Evolutionary conservation across 164 flowering plant genomes (phyloP).

Genomic region (Vitis rotundifolia): DNA sequence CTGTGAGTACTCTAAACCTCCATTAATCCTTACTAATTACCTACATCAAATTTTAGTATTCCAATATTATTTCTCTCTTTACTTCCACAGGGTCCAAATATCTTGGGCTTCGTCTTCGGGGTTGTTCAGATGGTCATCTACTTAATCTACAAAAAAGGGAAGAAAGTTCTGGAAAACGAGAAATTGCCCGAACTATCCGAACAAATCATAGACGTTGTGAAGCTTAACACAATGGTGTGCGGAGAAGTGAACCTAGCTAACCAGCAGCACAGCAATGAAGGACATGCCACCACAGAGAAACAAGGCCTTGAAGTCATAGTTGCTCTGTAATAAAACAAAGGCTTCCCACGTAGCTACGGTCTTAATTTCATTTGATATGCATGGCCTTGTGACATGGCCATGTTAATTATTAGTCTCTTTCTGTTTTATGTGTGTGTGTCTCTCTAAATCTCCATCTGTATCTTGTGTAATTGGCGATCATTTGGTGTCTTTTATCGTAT

Average conservation of each 20-base stretch:
- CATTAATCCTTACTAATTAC: background rate
- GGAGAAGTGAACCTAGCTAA: constrained; percentile 26
- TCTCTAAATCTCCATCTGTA: too few relatives aligned
- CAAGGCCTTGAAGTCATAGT: too few relatives aligned
- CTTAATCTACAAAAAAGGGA: constrained; percentile 40
- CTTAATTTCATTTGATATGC: too few relatives aligned
- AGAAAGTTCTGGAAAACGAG: constrained; percentile 11
- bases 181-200: constrained; percentile 24
- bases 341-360: too few relatives aligned
- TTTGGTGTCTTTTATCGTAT: too few relatives aligned
- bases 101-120: constrained; percentile 65
- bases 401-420: too few relatives aligned
- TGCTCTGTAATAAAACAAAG: too few relatives aligned
- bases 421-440: too few relatives aligned
- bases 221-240: constrained; percentile 22
- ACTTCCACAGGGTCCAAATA: constrained; percentile 51
- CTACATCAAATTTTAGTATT: background rate
- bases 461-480: too few relatives aligned
- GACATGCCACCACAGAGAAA: background rate
- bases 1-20: constrained; percentile 35
- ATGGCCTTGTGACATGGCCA: too few relatives aligned
- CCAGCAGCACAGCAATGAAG: background rate
- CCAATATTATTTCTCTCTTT: background rate
- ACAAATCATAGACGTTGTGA: constrained; percentile 30
- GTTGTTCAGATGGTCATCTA: constrained; percentile 64